Evolutionary conservation across 208 protist species (phyloP).

Genomic region (Trichomonas vaginalis): DNA sequence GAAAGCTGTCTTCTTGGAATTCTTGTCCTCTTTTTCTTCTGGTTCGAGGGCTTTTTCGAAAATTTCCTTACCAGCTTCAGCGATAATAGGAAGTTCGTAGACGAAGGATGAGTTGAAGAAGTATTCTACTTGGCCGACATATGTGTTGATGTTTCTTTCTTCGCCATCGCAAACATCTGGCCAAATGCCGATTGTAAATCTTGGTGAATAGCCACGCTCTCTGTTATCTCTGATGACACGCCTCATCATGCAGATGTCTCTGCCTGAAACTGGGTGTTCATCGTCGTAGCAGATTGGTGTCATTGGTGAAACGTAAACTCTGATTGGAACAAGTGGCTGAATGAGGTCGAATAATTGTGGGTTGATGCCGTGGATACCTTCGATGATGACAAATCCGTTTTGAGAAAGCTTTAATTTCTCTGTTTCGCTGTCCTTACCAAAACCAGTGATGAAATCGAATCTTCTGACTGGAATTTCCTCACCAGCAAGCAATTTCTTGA

Average conservation of each 20-base stretch:
- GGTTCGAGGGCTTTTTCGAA: not conserved
- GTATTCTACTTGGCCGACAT: not conserved
- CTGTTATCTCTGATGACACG: not conserved
- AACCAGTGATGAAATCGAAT: not conserved
- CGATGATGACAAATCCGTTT: not conserved
- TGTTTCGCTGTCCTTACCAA: not conserved
- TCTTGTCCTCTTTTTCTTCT: not conserved
- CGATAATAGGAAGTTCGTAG: not conserved
- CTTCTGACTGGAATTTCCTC: not conserved
- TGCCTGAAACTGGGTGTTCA: not conserved
- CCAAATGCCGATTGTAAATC: not conserved
- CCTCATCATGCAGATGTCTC: not conserved
- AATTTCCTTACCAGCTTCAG: not conserved
- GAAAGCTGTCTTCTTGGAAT: not conserved
- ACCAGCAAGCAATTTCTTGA: not conserved
- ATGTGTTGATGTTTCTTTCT: slow-evolving; percentile 5
- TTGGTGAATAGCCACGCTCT: not conserved
- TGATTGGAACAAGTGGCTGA: not conserved
- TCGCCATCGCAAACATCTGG: not conserved
- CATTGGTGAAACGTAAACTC: not conserved
- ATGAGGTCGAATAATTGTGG: not conserved
- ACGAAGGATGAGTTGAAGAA: slow-evolving; percentile 20
- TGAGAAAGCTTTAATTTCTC: not conserved
- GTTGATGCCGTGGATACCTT: not conserved
- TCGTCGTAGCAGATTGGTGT: not conserved